Evolutionary conservation across 768 basidiomycete species (phyloP), one percentile per base, ranked within the genome.

Genomic region (Paxillus ammoniavirescens): DNA sequence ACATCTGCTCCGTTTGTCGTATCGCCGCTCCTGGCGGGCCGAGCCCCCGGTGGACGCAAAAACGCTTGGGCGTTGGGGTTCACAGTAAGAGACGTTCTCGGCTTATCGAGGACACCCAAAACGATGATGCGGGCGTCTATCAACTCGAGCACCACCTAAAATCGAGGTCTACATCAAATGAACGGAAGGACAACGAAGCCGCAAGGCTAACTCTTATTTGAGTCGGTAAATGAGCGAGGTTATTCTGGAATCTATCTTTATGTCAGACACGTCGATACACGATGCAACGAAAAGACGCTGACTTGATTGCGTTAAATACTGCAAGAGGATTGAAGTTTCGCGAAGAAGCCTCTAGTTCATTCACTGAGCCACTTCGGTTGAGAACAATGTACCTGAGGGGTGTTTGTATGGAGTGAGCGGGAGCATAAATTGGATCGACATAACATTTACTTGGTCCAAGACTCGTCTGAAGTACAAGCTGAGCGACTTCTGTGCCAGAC

Each of bases 241-340:
- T 83, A 61, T 73, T 86, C 68, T 90, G 89, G 43, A 83, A 56
- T 65, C 89, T 89, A 38, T 49, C 17, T 10, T n/a, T n/a, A 23
- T 7, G 45, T 57, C 28, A 53, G 54, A 35, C 31, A 44, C 23
- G 53, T 17, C 42, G 47, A 55, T 48, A 37, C 4, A 46, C 3
- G 42, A 3, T 21, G 13, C 18, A 21, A 23, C 8, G 30, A 45
- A 10, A 28, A 15, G 26, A 44, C 38, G 71, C 77, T 55, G 57
- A 90, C 90, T 91, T 92, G 72, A 89, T 78, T 64, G 89, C 82
- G 58, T 90, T 77, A 65, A 90, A 87, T n/a, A 90, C 73, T 0
- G 72, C 65, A 12, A 84, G 62, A 8, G 89, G 87, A 59, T 82
- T 83, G 66, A 83, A 93, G 53, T 67, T 77, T 56, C 91, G 78